Percentiles rank a stretch among this genome's conserved stretches.
Conservation (phyloP, 2,329 filamentous ascomycete genomes). For the Aspergillus pseudoviridinutans region DNA sequence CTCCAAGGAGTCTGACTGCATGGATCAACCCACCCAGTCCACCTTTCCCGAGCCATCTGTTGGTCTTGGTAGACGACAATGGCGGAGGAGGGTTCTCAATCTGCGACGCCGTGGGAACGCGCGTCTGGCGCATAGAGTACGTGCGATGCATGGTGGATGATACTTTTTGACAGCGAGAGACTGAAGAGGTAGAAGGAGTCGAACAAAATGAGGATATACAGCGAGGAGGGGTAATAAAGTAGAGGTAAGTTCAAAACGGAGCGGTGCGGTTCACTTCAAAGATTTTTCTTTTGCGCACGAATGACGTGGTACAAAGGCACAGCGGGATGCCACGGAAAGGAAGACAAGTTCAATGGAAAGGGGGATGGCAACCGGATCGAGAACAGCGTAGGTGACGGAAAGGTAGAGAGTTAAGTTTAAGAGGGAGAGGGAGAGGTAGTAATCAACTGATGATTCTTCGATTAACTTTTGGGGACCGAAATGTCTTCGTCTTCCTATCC, state of each 20-base stretch:
- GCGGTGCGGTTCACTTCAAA: not conserved
- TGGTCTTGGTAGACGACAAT: slow-evolving; percentile 83
- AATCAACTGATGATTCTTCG: not conserved
- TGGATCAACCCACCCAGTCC: slow-evolving; percentile 68
- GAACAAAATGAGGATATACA: slow-evolving; percentile 2
- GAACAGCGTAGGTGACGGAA: slow-evolving; percentile 5
- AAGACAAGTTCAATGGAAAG: slow-evolving; percentile 1
- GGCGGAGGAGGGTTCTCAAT: slow-evolving; percentile 91
- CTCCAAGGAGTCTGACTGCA: slow-evolving; percentile 4
- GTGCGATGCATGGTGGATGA: slow-evolving; percentile 79
- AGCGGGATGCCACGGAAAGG: slow-evolving; percentile 27
- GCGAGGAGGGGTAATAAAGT: slow-evolving; percentile 1
- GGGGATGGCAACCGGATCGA: slow-evolving; percentile 17
- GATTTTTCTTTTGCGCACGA: slow-evolving; percentile 26
- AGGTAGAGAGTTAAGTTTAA: not conserved
- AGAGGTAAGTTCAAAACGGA: slow-evolving; percentile 8
- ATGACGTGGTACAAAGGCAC: slow-evolving; percentile 26
- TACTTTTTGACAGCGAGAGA: slow-evolving; percentile 1
- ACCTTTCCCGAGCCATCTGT: slow-evolving; percentile 80
- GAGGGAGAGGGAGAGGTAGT: not conserved
- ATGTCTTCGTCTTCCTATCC: not conserved
- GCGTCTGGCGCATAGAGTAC: slow-evolving; percentile 96
- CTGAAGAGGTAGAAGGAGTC: not conserved
- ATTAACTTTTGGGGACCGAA: not conserved
- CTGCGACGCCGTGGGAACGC: slow-evolving; percentile 90